phyloP scores from a whole-genome alignment of 2,329 filamentous ascomycete genomes.

The Alternaria longipes region DNA sequence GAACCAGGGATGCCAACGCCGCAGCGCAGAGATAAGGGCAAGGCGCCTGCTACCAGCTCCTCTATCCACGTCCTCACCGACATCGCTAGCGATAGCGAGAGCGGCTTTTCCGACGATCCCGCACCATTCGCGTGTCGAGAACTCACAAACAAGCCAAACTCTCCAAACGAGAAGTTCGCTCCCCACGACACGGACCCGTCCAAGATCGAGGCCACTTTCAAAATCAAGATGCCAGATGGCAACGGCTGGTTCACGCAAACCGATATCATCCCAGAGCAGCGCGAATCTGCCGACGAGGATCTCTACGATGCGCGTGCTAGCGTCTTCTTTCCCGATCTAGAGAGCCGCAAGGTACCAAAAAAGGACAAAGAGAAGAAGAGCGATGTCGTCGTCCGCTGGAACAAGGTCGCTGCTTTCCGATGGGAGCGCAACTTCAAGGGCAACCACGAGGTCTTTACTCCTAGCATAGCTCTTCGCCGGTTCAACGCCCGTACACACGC shows the following conservation, averaged over 20 bases:
- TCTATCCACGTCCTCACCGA: neutral
- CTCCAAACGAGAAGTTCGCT: neutral
- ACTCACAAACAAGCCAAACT: neutral
- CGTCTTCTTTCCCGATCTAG: slow-evolving; percentile 7
- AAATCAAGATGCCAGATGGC: slow-evolving; percentile 1
- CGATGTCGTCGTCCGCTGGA: neutral
- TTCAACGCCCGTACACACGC: slow-evolving; percentile 10
- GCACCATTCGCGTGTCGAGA: neutral
- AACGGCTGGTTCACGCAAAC: slow-evolving; percentile 8
- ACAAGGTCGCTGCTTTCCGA: neutral
- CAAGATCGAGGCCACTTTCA: slow-evolving; percentile 3
- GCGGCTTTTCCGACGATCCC: slow-evolving; percentile 7
- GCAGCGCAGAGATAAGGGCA: neutral
- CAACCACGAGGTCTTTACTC: neutral
- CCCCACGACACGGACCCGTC: slow-evolving; percentile 2
- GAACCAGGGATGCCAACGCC: neutral
- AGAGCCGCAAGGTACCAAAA: slow-evolving; percentile 1
- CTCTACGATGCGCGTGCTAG: neutral
- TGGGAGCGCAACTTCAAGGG: slow-evolving; percentile 4
- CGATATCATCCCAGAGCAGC: slow-evolving; percentile 2
- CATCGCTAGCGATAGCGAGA: neutral
- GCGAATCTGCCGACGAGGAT: neutral
- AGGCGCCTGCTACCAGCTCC: neutral
- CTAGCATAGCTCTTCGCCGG: slow-evolving; percentile 3
- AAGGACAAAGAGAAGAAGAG: neutral